phyloP scores from a whole-genome alignment of 345 rosid species.

The Gossypium rotundifolium region DNA sequence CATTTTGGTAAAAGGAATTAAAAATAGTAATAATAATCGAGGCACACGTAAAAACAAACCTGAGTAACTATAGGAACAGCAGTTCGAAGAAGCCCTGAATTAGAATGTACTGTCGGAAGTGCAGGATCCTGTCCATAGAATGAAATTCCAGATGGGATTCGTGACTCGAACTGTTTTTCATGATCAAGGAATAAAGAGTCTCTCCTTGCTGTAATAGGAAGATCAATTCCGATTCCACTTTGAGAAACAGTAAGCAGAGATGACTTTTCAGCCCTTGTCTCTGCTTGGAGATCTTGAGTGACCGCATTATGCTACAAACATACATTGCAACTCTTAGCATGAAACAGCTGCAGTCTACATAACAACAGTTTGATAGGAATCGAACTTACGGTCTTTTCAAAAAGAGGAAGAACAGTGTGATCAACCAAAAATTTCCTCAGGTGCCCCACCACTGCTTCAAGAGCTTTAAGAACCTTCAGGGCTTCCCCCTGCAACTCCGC shows the following conservation, averaged over 20 bases:
- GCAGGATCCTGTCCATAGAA: slow-evolving; percentile 55
- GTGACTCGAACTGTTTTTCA: slow-evolving; percentile 47
- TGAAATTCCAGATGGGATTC: slow-evolving; percentile 45
- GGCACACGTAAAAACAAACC: slow-evolving; percentile 13
- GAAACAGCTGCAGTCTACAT: not conserved
- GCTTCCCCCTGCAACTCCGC: slow-evolving; percentile 75
- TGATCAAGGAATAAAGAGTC: slow-evolving; percentile 49
- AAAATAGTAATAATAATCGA: not conserved
- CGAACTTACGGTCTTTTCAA: slow-evolving; percentile 65
- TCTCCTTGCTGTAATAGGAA: slow-evolving; percentile 44
- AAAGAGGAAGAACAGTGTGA: slow-evolving; percentile 68
- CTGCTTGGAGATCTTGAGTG: slow-evolving; percentile 51
- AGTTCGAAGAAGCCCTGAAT: slow-evolving; percentile 38
- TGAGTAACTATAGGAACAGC: slow-evolving; percentile 58
- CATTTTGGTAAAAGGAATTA: not conserved
- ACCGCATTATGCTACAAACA: slow-evolving; percentile 35
- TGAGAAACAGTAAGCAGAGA: slow-evolving; percentile 30
- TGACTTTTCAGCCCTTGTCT: slow-evolving; percentile 42
- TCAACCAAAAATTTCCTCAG: slow-evolving; percentile 78
- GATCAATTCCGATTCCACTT: slow-evolving; percentile 32
- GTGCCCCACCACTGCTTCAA: slow-evolving; percentile 66
- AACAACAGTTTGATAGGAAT: not conserved
- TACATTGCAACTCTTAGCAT: not conserved
- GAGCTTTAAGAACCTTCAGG: slow-evolving; percentile 52
- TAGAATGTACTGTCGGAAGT: slow-evolving; percentile 38